A percentile compares a stretch with the other conserved stretches of the same genome.
phyloP scores from a whole-genome alignment of 108 stramenopile species.

The Nitzschia sp. region DNA sequence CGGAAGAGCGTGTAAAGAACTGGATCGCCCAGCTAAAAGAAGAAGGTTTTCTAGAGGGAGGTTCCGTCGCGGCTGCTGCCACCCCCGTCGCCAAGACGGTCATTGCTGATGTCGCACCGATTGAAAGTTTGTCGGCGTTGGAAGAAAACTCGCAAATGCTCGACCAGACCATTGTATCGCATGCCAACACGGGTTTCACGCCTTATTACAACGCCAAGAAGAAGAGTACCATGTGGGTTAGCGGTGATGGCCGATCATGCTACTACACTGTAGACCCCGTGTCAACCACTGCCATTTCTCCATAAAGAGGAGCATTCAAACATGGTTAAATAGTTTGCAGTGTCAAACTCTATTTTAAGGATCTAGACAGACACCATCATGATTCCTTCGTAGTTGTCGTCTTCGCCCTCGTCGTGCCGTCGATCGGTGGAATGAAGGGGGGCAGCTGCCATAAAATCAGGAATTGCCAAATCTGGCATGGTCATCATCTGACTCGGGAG shows the following conservation, averaged over 20 bases:
- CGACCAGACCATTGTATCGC: slow-evolving; percentile 39
- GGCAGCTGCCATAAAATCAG: background rate
- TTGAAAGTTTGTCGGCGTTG: slow-evolving; percentile 28
- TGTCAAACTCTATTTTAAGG: background rate
- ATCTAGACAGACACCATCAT: slow-evolving; percentile 22
- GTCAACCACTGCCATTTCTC: slow-evolving; percentile 12
- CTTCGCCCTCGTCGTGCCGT: background rate
- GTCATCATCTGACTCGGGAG: too few relatives aligned
- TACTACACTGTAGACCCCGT: slow-evolving; percentile 38
- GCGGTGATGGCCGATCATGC: slow-evolving; percentile 38
- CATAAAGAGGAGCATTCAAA: slow-evolving; percentile 9
- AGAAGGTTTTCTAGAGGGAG: slow-evolving; percentile 75
- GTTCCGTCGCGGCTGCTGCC: slow-evolving; percentile 14
- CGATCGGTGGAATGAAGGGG: background rate
- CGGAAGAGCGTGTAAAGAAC: slow-evolving; percentile 63
- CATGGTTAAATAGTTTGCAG: background rate
- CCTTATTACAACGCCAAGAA: slow-evolving; percentile 67
- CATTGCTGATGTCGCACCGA: slow-evolving; percentile 21
- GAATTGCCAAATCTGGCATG: background rate
- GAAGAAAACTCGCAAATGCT: slow-evolving; percentile 37
- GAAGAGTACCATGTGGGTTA: slow-evolving; percentile 80
- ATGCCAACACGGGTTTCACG: slow-evolving; percentile 48
- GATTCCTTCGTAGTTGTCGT: slow-evolving; percentile 4
- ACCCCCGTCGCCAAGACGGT: background rate
- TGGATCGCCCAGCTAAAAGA: slow-evolving; percentile 77